Evolutionary conservation across 768 basidiomycete species (phyloP).

Genomic region (Dictyophora rubrovolvata): DNA sequence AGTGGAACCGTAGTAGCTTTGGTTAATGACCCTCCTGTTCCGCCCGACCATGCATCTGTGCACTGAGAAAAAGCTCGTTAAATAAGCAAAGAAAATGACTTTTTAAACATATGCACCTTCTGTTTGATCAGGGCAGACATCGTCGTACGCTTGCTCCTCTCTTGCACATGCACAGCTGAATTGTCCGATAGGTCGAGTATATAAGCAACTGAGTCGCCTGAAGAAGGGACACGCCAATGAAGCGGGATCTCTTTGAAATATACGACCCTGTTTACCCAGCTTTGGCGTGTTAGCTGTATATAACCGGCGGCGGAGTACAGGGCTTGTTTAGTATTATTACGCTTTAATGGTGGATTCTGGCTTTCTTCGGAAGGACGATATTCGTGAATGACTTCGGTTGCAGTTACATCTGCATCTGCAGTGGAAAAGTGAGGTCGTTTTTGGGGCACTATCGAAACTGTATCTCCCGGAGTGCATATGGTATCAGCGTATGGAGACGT

Average conservation of each 20-base stretch:
- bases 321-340: not conserved
- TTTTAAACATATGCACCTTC: not conserved
- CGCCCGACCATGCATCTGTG: slow-evolving; percentile 7
- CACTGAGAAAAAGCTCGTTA: not conserved
- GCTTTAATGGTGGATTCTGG: not conserved
- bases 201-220: not conserved
- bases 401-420: no score
- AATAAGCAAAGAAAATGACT: not conserved
- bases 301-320: not conserved
- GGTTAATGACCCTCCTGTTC: slow-evolving; percentile 4
- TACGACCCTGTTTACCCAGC: slow-evolving; percentile 2
- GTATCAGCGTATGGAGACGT: not conserved
- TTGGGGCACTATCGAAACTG: not conserved
- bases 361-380: no score
- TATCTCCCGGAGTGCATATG: not conserved
- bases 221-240: not conserved
- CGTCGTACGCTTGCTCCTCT: not conserved
- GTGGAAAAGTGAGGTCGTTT: no score
- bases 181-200: not conserved
- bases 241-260: slow-evolving; percentile 1
- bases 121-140: slow-evolving; percentile 10
- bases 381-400: no score
- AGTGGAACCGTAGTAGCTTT: slow-evolving; percentile 6
- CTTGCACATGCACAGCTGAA: not conserved
- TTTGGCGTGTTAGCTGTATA: slow-evolving; percentile 2